Percentiles rank a stretch among this genome's conserved stretches.
Evolutionary conservation across 495 filamentous ascomycete species (phyloP).

Genomic region (Neurospora sp.): DNA sequence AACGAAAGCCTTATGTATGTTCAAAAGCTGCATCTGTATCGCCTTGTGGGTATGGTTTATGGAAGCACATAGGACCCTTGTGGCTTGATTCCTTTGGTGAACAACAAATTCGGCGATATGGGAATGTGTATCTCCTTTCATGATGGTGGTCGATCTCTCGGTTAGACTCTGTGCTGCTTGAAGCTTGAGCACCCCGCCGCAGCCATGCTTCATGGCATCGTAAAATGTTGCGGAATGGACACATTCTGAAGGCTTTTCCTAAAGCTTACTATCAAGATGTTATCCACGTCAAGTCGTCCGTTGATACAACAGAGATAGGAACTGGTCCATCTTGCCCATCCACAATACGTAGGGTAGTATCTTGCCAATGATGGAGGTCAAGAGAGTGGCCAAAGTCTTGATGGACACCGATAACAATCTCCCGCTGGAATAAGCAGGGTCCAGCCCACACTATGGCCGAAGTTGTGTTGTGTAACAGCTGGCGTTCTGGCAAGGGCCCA

Average conservation of each 20-base stretch:
- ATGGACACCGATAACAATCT: background rate
- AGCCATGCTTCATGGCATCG: background rate
- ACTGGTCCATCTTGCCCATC: background rate
- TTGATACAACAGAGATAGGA: background rate
- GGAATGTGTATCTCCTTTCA: background rate
- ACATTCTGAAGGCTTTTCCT: background rate
- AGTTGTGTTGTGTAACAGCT: background rate
- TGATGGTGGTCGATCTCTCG: background rate
- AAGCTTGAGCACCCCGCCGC: background rate
- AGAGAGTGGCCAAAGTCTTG: background rate
- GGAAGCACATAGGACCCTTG: background rate
- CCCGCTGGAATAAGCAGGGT: background rate
- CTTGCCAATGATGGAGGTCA: background rate
- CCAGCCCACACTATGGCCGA: background rate
- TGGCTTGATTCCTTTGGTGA: background rate
- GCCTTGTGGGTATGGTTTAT: background rate
- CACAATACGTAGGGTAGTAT: background rate
- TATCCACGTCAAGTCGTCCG: background rate
- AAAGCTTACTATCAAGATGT: background rate
- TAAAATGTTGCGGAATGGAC: background rate
- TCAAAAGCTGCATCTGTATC: background rate
- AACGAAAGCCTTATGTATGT: background rate
- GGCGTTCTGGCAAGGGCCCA: background rate
- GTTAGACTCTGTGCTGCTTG: background rate
- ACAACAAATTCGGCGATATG: background rate